These are phyloP conservation scores for Thyridium curvatum DNA, from an alignment of 2,329 filamentous ascomycete species.

Conservation along the genomic window DNA sequence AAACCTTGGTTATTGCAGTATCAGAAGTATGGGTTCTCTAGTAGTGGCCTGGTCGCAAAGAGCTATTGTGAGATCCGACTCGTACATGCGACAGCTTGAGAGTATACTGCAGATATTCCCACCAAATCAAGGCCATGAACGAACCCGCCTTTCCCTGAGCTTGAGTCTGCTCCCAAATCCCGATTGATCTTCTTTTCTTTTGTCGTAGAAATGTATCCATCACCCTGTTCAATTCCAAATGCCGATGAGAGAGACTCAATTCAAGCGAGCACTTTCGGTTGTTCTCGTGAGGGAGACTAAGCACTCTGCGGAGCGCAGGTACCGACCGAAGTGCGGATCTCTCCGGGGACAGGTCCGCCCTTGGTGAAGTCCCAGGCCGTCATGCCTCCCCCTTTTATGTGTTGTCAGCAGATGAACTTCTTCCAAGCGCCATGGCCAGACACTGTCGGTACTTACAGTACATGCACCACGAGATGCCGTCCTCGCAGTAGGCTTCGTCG, in stretches of 20 bases:
- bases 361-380: conserved; percentile 9
- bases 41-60: too few species aligned
- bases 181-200: too few species aligned
- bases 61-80: too few species aligned
- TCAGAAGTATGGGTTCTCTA: too few species aligned
- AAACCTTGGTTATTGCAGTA: too few species aligned
- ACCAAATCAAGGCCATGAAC: too few species aligned
- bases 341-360: conserved; percentile 9
- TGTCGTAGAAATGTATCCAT: too few species aligned
- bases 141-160: too few species aligned
- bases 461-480: conserved; percentile 10
- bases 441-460: conserved; percentile 8
- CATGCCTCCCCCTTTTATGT: conserved; percentile 5
- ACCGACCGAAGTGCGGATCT: conserved; percentile 9
- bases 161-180: too few species aligned
- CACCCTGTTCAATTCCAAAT: not conserved
- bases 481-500: conserved; percentile 9
- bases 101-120: too few species aligned
- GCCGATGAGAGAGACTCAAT: not conserved
- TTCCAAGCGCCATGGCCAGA: not conserved
- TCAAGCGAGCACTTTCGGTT: not conserved
- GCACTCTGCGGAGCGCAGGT: conserved; percentile 1
- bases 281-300: not conserved
- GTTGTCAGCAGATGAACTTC: not conserved
- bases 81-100: too few species aligned